Evolutionary conservation across 2,329 filamentous ascomycete genomes (phyloP).

Genomic region (Beauveria sp.): DNA sequence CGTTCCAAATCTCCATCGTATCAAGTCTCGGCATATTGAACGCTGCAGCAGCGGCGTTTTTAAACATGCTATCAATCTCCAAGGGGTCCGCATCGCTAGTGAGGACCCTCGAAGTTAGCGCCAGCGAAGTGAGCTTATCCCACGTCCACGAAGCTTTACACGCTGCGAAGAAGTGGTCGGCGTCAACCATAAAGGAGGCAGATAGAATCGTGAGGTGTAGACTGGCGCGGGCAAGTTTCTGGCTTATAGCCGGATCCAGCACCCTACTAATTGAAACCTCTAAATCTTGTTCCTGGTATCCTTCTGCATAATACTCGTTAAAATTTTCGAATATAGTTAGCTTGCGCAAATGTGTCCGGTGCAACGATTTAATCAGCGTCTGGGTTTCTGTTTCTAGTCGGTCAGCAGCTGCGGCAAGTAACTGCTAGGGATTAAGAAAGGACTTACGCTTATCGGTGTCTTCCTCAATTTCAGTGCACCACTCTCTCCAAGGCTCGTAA

Average conservation of each 20-base stretch:
- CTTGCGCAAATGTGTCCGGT: conserved; percentile 19
- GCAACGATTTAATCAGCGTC: conserved; percentile 22
- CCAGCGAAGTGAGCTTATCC: conserved; percentile 23
- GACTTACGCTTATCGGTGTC: conserved; percentile 24
- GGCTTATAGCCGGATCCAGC: conserved; percentile 19
- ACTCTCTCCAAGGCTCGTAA: conserved; percentile 33
- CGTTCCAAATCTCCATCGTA: conserved; percentile 28
- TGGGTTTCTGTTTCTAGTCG: conserved; percentile 7
- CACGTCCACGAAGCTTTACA: conserved; percentile 20
- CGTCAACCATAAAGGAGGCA: conserved; percentile 26
- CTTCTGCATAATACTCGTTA: conserved; percentile 23
- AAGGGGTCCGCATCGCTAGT: conserved; percentile 13
- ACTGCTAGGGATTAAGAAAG: conserved; percentile 4
- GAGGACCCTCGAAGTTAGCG: conserved; percentile 25
- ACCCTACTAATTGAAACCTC: conserved; percentile 13
- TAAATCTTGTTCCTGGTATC: neutral
- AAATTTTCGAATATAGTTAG: conserved; percentile 30
- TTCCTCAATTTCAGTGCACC: conserved; percentile 13
- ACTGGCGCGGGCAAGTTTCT: conserved; percentile 23
- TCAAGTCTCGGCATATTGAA: conserved; percentile 23
- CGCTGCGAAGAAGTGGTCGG: conserved; percentile 23
- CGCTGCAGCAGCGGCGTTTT: conserved; percentile 18
- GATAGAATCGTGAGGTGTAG: conserved; percentile 22
- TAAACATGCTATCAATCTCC: conserved; percentile 21
- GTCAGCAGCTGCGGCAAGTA: conserved; percentile 16